Percentiles rank a stretch among this genome's conserved stretches.
Evolutionary conservation across 495 filamentous ascomycete genomes (phyloP).

Genomic region (Talaromyces thailandensis): DNA sequence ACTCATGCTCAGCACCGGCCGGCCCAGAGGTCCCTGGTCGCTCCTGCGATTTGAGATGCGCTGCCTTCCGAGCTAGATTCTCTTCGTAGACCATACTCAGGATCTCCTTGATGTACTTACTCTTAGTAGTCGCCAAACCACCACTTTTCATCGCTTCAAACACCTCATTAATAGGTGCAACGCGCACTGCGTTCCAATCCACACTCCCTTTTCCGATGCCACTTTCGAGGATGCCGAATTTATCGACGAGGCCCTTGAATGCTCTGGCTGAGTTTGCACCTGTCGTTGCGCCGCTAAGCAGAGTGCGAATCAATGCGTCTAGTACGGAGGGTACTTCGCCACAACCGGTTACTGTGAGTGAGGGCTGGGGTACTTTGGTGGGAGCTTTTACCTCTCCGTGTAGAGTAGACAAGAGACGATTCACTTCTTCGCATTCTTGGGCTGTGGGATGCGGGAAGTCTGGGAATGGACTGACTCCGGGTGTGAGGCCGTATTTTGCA

Average conservation of each 20-base stretch:
- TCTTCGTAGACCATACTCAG: slow-evolving; percentile 73
- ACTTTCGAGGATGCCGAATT: slow-evolving; percentile 55
- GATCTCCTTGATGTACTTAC: slow-evolving; percentile 69
- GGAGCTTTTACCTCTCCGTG: slow-evolving; percentile 63
- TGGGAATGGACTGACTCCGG: slow-evolving; percentile 56
- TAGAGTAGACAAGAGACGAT: slow-evolving; percentile 50
- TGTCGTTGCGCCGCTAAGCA: slow-evolving; percentile 68
- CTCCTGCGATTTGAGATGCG: slow-evolving; percentile 17
- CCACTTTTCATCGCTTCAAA: slow-evolving; percentile 65
- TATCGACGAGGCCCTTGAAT: slow-evolving; percentile 59
- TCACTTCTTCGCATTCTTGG: slow-evolving; percentile 68
- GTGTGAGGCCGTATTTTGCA: slow-evolving; percentile 31
- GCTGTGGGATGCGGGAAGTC: slow-evolving; percentile 57
- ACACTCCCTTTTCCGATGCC: slow-evolving; percentile 69
- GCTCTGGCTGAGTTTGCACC: slow-evolving; percentile 57
- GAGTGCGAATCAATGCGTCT: slow-evolving; percentile 77
- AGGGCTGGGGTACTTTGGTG: slow-evolving; percentile 60
- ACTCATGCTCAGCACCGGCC: slow-evolving; percentile 24
- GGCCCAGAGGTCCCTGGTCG: slow-evolving; percentile 10
- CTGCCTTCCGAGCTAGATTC: slow-evolving; percentile 41
- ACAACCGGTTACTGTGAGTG: slow-evolving; percentile 75
- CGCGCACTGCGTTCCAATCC: slow-evolving; percentile 76
- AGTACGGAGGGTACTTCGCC: slow-evolving; percentile 90
- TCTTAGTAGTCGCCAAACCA: slow-evolving; percentile 60
- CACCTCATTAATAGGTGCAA: slow-evolving; percentile 51